A percentile compares a stretch with the other conserved stretches of the same genome.
phyloP scores from a whole-genome alignment of 2,329 filamentous ascomycete genomes.

The Grosmannia clavigera region DNA sequence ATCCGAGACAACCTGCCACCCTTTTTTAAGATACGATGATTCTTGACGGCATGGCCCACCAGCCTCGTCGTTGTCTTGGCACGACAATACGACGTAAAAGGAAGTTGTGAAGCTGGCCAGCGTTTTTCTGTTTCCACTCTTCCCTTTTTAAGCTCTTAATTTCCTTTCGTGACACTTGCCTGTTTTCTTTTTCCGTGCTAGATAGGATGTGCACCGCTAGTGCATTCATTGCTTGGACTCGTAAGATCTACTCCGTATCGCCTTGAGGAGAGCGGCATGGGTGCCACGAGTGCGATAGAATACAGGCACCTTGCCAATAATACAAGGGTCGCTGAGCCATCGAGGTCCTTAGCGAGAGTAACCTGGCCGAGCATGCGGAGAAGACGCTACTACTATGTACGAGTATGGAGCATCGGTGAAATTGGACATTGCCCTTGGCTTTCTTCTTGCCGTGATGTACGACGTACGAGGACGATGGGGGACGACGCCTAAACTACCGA shows the following conservation, averaged over 20 bases:
- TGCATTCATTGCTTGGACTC: background rate
- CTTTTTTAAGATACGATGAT: background rate
- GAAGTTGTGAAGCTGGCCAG: background rate
- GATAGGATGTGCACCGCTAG: background rate
- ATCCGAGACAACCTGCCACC: slow-evolving; percentile 7
- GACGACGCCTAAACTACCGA: background rate
- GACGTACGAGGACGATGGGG: background rate
- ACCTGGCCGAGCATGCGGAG: background rate
- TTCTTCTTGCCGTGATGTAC: too few species aligned
- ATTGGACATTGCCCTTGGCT: background rate
- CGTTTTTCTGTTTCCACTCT: background rate
- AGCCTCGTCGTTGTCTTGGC: background rate
- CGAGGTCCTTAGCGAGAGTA: background rate
- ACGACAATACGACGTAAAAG: background rate
- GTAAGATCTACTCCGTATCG: background rate
- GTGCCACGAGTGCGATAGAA: slow-evolving; percentile 1
- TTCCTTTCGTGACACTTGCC: background rate
- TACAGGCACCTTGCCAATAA: background rate
- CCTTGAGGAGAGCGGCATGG: background rate
- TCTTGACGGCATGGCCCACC: background rate
- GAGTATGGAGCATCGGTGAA: background rate
- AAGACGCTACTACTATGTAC: background rate
- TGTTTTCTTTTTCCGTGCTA: background rate
- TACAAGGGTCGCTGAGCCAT: background rate
- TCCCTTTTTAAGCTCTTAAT: background rate